Evolutionary conservation across 1,284 basidiomycete species (phyloP).

Genomic region (Tilletia walkeri): DNA sequence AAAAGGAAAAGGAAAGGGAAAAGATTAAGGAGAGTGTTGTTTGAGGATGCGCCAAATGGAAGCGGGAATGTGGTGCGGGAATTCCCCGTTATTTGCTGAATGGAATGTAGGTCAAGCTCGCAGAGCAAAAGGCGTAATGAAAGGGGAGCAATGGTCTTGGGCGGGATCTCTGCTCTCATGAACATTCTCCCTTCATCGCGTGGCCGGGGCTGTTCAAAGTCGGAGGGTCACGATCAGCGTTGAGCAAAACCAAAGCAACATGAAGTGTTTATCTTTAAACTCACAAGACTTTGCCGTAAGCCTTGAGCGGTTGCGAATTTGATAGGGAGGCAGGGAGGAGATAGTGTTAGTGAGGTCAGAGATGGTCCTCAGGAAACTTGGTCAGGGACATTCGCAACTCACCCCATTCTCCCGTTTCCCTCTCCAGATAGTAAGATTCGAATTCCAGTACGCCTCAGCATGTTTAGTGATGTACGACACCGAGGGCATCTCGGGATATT

Average conservation of each 20-base stretch:
- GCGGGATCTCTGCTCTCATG: no score
- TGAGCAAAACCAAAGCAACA: neutral
- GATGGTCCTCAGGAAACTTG: no score
- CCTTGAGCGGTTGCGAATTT: neutral
- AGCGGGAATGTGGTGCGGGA: no score
- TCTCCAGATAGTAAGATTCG: neutral
- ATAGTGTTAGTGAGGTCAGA: neutral
- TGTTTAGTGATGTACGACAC: neutral
- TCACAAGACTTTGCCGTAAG: neutral
- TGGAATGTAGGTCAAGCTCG: no score
- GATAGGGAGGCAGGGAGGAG: neutral
- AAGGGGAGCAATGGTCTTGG: no score
- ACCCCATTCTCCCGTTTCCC: neutral
- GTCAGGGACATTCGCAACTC: neutral
- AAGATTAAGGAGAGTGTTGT: no score
- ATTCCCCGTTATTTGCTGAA: no score
- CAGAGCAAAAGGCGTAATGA: no score
- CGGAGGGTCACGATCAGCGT: neutral
- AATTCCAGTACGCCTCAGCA: neutral
- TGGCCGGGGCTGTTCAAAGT: neutral
- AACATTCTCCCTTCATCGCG: constrained; percentile 2
- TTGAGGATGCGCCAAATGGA: no score
- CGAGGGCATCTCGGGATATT: neutral
- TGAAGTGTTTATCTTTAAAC: neutral
- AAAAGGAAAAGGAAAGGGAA: no score